phyloP scores from a whole-genome alignment of 2,329 filamentous ascomycete species.

The Coniosporium tulheliwenetii region DNA sequence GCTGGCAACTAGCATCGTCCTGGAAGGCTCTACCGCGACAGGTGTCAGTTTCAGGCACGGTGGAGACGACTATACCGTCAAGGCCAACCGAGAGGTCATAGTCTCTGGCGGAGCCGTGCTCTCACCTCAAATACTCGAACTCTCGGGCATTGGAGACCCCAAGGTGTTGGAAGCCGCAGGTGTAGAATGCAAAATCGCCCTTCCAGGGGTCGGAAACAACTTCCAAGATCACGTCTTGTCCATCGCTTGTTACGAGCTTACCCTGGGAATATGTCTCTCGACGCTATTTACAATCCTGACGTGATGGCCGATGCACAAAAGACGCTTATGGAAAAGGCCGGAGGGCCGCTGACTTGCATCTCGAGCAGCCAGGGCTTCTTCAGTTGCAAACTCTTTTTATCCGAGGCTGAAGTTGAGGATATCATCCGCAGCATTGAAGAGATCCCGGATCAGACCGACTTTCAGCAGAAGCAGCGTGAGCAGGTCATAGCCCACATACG shows the following conservation, averaged over 20 bases:
- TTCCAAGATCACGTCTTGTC: conserved; percentile 31
- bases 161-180: conserved; percentile 25
- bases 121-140: conserved; percentile 43
- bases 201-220: conserved; percentile 31
- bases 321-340: conserved; percentile 13
- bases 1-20: conserved; percentile 10
- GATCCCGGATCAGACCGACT: conserved; percentile 11
- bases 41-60: conserved; percentile 25
- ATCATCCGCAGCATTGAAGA: conserved; percentile 15
- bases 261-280: conserved; percentile 13
- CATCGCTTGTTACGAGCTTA: conserved; percentile 10
- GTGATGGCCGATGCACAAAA: conserved; percentile 17
- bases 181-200: conserved; percentile 27
- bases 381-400: conserved; percentile 17
- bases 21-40: conserved; percentile 12
- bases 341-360: conserved; percentile 15
- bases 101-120: conserved; percentile 41
- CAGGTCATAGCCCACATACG: conserved; percentile 5
- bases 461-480: conserved; percentile 19
- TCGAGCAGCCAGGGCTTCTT: conserved; percentile 20
- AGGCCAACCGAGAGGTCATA: conserved; percentile 34
- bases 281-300: conserved; percentile 15
- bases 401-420: conserved; percentile 15
- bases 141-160: conserved; percentile 42
- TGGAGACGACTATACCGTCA: conserved; percentile 19